Conservation (phyloP, 2,329 filamentous ascomycete species). For the Talaromyces funiculosus region DNA sequence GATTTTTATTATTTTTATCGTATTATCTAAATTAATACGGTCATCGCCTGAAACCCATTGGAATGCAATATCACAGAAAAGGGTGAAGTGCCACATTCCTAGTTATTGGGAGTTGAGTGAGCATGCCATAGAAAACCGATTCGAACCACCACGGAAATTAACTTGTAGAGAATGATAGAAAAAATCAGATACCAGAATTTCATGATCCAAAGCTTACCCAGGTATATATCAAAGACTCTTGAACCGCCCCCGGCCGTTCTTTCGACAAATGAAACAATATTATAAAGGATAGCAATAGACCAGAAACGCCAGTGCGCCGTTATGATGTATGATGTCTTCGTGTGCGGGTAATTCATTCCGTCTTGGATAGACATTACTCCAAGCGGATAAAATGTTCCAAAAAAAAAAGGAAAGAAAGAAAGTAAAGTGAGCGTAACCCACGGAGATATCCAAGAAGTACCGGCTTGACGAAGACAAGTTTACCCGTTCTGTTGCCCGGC, state of each 20-base stretch:
- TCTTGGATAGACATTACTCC: slow-evolving; percentile 6
- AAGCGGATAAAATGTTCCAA: neutral
- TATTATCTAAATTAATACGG: neutral
- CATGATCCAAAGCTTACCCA: neutral
- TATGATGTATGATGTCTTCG: slow-evolving; percentile 8
- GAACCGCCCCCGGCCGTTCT: neutral
- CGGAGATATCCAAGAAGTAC: neutral
- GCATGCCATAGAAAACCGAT: neutral
- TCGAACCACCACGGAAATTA: neutral
- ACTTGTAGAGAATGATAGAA: neutral
- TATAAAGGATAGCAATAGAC: neutral
- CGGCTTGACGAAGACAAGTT: neutral
- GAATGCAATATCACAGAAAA: neutral
- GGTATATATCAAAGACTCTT: slow-evolving; percentile 4
- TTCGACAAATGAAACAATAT: neutral
- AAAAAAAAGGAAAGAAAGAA: neutral
- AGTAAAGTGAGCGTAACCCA: too few species aligned
- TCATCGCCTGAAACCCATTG: neutral
- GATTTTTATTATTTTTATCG: neutral
- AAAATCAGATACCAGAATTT: neutral
- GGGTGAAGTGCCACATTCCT: neutral
- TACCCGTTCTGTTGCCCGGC: slow-evolving; percentile 21
- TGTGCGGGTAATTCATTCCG: neutral
- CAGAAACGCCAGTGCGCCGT: slow-evolving; percentile 7
- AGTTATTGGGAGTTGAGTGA: neutral